A percentile compares a stretch with the other conserved stretches of the same genome.
These are phyloP conservation scores for Stemphylium vesicarium DNA, from an alignment of 2,329 filamentous ascomycete species.

Conservation along the genomic window DNA sequence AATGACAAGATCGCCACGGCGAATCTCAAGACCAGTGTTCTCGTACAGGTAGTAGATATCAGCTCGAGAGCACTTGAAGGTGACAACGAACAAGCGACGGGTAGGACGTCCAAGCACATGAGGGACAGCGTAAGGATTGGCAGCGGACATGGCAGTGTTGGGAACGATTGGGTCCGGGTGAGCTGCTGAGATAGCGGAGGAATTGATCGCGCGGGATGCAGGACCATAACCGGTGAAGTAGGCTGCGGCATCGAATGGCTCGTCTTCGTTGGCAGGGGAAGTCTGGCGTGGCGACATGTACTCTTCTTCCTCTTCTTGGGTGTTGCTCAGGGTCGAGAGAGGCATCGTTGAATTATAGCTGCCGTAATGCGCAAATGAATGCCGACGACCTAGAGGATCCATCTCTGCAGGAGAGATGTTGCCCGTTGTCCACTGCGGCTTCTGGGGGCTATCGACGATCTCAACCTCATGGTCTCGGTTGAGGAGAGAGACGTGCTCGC, in stretches of 20 bases:
- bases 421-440: conserved; percentile 37
- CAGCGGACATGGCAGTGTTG: conserved; percentile 27
- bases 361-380: conserved; percentile 69
- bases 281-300: conserved; percentile 31
- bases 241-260: conserved; percentile 56
- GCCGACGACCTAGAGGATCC: conserved; percentile 70
- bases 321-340: conserved; percentile 36
- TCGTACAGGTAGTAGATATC: conserved; percentile 98
- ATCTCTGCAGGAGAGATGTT: conserved; percentile 30
- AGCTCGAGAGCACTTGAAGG: conserved; percentile 94
- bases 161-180: conserved; percentile 42
- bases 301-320: conserved; percentile 41
- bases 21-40: conserved; percentile 88
- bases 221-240: conserved; percentile 49
- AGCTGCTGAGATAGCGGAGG: conserved; percentile 44
- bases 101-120: conserved; percentile 37
- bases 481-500: conserved; percentile 38
- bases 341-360: conserved; percentile 35
- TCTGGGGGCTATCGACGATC: conserved; percentile 30
- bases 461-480: conserved; percentile 34
- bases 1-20: conserved; percentile 91
- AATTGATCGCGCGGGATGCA: conserved; percentile 44
- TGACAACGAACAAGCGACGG: conserved; percentile 76
- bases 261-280: conserved; percentile 59
- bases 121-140: conserved; percentile 46